Conservation (phyloP, 2,329 filamentous ascomycete genomes). For the Teratosphaeria pseudoeucalypti region DNA sequence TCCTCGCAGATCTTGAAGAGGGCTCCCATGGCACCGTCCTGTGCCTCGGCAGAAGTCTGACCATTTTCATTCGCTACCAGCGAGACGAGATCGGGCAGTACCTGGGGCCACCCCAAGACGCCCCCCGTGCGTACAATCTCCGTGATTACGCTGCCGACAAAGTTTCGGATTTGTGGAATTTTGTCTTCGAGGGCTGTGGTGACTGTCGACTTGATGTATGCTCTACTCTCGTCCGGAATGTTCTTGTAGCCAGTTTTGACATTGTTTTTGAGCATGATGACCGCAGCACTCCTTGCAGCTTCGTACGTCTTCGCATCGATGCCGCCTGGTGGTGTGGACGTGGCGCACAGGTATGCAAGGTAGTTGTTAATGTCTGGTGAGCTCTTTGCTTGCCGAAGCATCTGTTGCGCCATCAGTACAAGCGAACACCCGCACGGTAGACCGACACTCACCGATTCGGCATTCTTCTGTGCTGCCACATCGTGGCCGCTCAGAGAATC, state of each 20-base stretch:
- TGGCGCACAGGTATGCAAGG: slow-evolving; percentile 81
- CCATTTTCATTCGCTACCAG: slow-evolving; percentile 65
- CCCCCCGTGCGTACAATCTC: slow-evolving; percentile 79
- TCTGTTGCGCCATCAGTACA: slow-evolving; percentile 43
- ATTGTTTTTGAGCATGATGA: slow-evolving; percentile 93
- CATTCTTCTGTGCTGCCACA: slow-evolving; percentile 72
- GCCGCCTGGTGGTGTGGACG: slow-evolving; percentile 49
- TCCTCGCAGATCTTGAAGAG: slow-evolving; percentile 95
- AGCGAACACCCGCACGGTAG: neutral
- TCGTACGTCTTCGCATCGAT: slow-evolving; percentile 55
- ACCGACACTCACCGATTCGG: slow-evolving; percentile 60
- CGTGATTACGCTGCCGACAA: slow-evolving; percentile 87
- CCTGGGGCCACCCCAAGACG: slow-evolving; percentile 80
- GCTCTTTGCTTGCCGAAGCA: slow-evolving; percentile 79
- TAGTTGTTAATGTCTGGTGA: slow-evolving; percentile 97
- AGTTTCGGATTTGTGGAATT: slow-evolving; percentile 72
- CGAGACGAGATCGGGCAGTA: slow-evolving; percentile 71
- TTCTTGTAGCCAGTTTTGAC: slow-evolving; percentile 64
- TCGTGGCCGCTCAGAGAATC: slow-evolving; percentile 85
- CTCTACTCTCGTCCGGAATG: slow-evolving; percentile 62
- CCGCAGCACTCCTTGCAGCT: slow-evolving; percentile 74
- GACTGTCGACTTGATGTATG: slow-evolving; percentile 69
- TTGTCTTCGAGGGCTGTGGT: slow-evolving; percentile 72
- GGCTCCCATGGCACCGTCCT: slow-evolving; percentile 89
- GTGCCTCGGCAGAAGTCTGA: slow-evolving; percentile 57